A percentile compares a stretch with the other conserved stretches of the same genome.
These are phyloP conservation scores for Streptanthus diversifolius DNA, from an alignment of 345 rosid species.

Conservation along the genomic window DNA sequence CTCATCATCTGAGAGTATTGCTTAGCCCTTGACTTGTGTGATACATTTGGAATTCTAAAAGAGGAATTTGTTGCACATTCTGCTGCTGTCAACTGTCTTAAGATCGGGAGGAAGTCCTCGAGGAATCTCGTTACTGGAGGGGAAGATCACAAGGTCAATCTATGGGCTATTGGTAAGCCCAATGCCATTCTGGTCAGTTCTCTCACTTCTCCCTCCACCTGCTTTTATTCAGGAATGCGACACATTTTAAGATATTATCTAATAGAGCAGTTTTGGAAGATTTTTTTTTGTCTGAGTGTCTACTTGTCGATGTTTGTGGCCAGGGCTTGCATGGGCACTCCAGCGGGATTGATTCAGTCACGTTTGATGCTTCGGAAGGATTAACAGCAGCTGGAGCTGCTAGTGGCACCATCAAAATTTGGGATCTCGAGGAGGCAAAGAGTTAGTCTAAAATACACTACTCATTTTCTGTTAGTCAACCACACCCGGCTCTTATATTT, in stretches of 20 bases:
- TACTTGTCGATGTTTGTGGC: slow-evolving; percentile 20
- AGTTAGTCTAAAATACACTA: slow-evolving; percentile 40
- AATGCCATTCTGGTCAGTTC: slow-evolving; percentile 87
- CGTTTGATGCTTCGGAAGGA: slow-evolving; percentile 87
- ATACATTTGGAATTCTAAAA: slow-evolving; percentile 26
- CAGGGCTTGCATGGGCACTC: slow-evolving; percentile 96
- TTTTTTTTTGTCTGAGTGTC: slow-evolving; percentile 4
- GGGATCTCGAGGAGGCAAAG: slow-evolving; percentile 99
- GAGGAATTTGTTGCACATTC: slow-evolving; percentile 99
- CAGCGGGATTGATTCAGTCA: slow-evolving; percentile 94
- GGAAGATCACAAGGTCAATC: slow-evolving; percentile 96
- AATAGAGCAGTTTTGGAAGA: not conserved
- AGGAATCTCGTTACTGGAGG: slow-evolving; percentile 97
- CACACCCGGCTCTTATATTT: not conserved
- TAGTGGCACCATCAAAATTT: slow-evolving; percentile 93
- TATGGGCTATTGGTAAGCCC: slow-evolving; percentile 99
- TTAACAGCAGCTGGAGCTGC: slow-evolving; percentile 98
- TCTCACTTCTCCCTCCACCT: slow-evolving; percentile 16
- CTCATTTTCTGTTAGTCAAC: not conserved
- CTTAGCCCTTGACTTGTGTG: slow-evolving; percentile 49
- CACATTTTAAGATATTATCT: not conserved
- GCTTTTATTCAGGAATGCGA: not conserved
- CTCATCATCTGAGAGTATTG: slow-evolving; percentile 8
- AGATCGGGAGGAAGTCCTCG: slow-evolving; percentile 96
- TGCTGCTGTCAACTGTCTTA: slow-evolving; percentile 85